Evolutionary conservation across 306 rosid species (phyloP), one percentile per base, ranked within the genome.

Genomic region (Prunus mira): DNA sequence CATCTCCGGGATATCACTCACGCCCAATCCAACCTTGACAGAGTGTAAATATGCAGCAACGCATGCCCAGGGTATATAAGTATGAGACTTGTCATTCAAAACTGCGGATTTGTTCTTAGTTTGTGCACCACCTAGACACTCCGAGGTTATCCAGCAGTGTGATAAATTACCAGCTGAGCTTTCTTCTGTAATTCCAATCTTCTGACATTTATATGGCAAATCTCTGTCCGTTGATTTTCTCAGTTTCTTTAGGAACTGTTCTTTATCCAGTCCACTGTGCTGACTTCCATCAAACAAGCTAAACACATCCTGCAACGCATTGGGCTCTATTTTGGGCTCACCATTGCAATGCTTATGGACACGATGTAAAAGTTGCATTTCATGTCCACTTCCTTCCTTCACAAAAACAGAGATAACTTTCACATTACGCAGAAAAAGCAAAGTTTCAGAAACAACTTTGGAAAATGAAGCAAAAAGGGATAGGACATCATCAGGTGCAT

Each of bases 1-100:
- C 68, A 67, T 77, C 82, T 67, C 88, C 20, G 80, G 62, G 62
- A 76, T 64, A 79, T 76, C 82, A 73, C 67, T 73, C 63, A 71
- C 74, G 65, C 82, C 82, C 68, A 73, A 64, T 64, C 79, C 89
- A 78, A 84, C 84, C 83, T 84, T 86, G 73, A 86, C 80, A 83
- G 96, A 89, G 73, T 88, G 89, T 81, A 94, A 82, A 84, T 80
- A 76, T 69, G 91, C 95, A 82, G 98, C 98, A 81, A 94, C 97
- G 72, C 95, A 89, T 72, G 98, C 98, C 97, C 97, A 92, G n/a
- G 98, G 98, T 79, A 94, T 80, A 84, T 82, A 94, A 77, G 88
- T 86, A 82, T 84, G 79, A 32, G 83, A 79, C 66, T 82, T 89
- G 65, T 81, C 81, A 74, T 67, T 86, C 73, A 82, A 65, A 15